Percentiles rank a stretch among this genome's conserved stretches.
phyloP scores from a whole-genome alignment of 805 yeast species.

The Metschnikowia sp. region DNA sequence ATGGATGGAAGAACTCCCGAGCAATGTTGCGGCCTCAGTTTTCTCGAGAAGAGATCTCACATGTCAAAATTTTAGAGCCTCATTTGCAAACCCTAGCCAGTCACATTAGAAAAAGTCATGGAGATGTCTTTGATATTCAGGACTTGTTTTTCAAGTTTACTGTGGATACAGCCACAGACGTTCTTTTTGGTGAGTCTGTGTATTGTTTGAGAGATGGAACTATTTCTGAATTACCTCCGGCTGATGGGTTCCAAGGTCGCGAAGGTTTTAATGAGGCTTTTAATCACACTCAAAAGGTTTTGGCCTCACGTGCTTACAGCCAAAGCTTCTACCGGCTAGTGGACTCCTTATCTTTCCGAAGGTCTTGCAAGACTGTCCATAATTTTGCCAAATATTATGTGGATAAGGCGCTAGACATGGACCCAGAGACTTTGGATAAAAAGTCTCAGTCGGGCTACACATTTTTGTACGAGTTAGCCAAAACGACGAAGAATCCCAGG shows the following conservation, averaged over 20 bases:
- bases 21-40: conserved; percentile 45
- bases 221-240: conserved; percentile 23
- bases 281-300: conserved; percentile 29
- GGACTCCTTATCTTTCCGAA: conserved; percentile 27
- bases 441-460: conserved; percentile 25
- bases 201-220: conserved; percentile 29
- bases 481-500: conserved; percentile 35
- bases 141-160: conserved; percentile 38
- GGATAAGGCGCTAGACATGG: conserved; percentile 16
- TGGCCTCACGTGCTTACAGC: conserved; percentile 32
- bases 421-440: conserved; percentile 14
- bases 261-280: conserved; percentile 33
- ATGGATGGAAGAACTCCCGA: conserved; percentile 43
- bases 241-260: conserved; percentile 28
- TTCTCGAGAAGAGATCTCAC: conserved; percentile 42
- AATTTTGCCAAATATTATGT: conserved; percentile 17
- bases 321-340: conserved; percentile 28
- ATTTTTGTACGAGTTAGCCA: conserved; percentile 38
- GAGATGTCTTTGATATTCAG: conserved; percentile 34
- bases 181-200: conserved; percentile 40
- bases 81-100: conserved; percentile 34
- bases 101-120: conserved; percentile 27
- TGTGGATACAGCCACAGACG: conserved; percentile 40
- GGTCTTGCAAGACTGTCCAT: conserved; percentile 27
- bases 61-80: conserved; percentile 37